A percentile compares a stretch with the other conserved stretches of the same genome.
Conservation (phyloP, 2,329 filamentous ascomycete species). For the Lithohypha guttulata region DNA sequence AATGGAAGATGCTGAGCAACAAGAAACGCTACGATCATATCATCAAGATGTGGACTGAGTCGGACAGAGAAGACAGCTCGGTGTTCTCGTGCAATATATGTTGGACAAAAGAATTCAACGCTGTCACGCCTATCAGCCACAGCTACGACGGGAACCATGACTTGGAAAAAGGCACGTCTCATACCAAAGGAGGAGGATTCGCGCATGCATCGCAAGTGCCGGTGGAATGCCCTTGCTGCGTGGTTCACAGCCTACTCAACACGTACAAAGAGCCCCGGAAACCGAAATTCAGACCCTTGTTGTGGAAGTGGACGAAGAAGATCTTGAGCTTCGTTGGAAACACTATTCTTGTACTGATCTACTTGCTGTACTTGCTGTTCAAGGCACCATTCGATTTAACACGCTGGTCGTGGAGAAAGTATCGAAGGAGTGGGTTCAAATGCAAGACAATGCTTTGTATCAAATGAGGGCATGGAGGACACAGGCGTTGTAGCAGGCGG, state of each 20-base stretch:
- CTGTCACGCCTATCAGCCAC: not conserved
- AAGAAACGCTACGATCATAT: constrained; percentile 14
- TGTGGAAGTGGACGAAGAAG: constrained; percentile 10
- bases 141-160: too few species aligned
- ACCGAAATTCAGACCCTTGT: constrained; percentile 1
- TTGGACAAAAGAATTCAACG: not conserved
- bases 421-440: not conserved
- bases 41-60: constrained; percentile 14
- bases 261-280: constrained; percentile 7
- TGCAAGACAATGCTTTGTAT: constrained; percentile 1
- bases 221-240: constrained; percentile 5
- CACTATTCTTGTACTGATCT: constrained; percentile 6
- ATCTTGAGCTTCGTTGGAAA: constrained; percentile 1
- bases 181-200: not conserved
- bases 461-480: too few species aligned
- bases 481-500: too few species aligned
- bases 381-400: constrained; percentile 2
- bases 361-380: constrained; percentile 6
- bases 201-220: not conserved
- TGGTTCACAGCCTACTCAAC: not conserved
- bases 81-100: constrained; percentile 12
- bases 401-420: constrained; percentile 4
- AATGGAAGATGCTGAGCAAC: constrained; percentile 14
- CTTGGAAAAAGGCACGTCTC: not conserved
- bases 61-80: constrained; percentile 13